Evolutionary conservation across 257 asterid genomes (phyloP), one percentile per base, ranked within the genome.

Genomic region (Solanum clarkiae): DNA sequence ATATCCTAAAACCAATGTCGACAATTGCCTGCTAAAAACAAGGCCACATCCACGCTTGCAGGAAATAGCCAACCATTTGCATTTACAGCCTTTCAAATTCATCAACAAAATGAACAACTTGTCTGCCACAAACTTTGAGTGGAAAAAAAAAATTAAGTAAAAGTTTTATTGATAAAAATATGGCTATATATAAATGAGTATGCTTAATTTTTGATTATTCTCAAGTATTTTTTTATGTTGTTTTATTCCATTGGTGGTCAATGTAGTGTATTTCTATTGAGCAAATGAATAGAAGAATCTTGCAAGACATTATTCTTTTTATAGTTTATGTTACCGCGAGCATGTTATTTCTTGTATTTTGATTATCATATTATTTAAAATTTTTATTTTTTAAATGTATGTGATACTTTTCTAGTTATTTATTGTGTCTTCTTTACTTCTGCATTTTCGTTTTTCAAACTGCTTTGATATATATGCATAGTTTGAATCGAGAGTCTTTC

Each of bases 1-100:
- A 68, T 24, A 70, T 16, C 29, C 29, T 18, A 70, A 70, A 9
- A 70, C 54, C 80, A 70, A 70, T 70, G 80, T 70, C 53, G 80
- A 70, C 54, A 68, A 68, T 70, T 42, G 80, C 29, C 80, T 20
- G 80, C 80, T 42, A 70, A 70, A 70, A 70, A 70, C 80, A 70
- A 70, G 80, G 80, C 53, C 80, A 70, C 29, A 70, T 29, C 80
- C 80, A 70, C 16, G 54, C 80, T 40, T 70, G 29, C 22, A 17
- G 77, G 51, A 51, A 16, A 7, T 69, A 36, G 15, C 77, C 77
- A 69, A 69, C 77, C 77, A 36, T 16, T 16, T 69, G 80, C 3
- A 70, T n/a, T 12, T 70, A 5, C 53, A 70, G 14, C 20, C 54
- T 70, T 70, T 70, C 54, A 40, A 70, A 70, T 70, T 70, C 54